A percentile compares a stretch with the other conserved stretches of the same genome.
Evolutionary conservation across 306 rosid species (phyloP).

Genomic region (Echinosophora koreensis): DNA sequence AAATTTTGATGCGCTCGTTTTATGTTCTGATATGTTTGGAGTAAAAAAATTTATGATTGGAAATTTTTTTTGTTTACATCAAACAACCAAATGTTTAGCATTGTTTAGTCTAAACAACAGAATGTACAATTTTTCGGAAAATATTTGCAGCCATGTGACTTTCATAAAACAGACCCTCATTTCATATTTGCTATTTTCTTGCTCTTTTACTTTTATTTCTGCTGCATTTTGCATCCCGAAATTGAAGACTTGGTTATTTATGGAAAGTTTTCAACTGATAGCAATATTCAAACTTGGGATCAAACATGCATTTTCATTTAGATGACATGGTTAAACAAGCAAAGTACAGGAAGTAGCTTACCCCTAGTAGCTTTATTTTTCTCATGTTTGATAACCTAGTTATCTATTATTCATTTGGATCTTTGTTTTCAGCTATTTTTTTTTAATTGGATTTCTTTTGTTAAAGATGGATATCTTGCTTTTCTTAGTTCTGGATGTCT

Average conservation of each 20-base stretch:
- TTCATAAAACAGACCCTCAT: background rate
- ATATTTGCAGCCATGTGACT: background rate
- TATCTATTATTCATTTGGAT: conserved; percentile 34
- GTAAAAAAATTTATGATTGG: conserved; percentile 11
- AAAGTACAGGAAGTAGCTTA: background rate
- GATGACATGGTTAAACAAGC: conserved; percentile 32
- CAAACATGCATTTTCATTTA: conserved; percentile 8
- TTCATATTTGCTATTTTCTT: background rate
- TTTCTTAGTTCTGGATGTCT: conserved; percentile 24
- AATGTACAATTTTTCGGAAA: conserved; percentile 28
- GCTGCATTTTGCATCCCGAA: conserved; percentile 21
- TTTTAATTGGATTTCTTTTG: background rate
- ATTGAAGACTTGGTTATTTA: background rate
- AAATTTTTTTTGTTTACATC: background rate
- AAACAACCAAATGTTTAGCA: background rate
- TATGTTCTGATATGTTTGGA: conserved; percentile 29
- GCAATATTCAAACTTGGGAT: conserved; percentile 7
- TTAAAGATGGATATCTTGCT: conserved; percentile 13
- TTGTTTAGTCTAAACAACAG: background rate
- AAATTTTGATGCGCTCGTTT: conserved; percentile 18
- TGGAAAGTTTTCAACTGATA: conserved; percentile 23
- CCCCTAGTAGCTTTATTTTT: conserved; percentile 14
- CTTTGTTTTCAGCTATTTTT: conserved; percentile 1
- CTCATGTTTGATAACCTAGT: conserved; percentile 34
- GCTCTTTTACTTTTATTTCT: conserved; percentile 4